Percentiles rank a stretch among this genome's conserved stretches.
Evolutionary conservation across 2,329 filamentous ascomycete genomes (phyloP).

Genomic region (Penicillium paneum): DNA sequence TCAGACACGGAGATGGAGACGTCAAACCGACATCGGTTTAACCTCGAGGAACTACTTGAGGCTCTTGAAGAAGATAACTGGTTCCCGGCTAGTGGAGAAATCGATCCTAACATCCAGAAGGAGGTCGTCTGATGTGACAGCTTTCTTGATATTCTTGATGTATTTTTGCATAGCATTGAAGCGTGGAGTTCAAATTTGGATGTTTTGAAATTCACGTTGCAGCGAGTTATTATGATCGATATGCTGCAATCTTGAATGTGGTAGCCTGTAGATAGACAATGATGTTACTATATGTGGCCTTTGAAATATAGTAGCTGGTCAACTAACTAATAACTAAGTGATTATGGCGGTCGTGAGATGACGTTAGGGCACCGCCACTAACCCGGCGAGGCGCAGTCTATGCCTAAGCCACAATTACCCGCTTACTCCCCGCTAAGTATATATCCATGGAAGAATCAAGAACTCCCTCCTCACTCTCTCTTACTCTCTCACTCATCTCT

Average conservation of each 20-base stretch:
- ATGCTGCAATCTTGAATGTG: background rate
- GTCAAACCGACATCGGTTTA: background rate
- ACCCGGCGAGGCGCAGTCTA: constrained; percentile 6
- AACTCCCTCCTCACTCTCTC: background rate
- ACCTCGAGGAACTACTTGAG: constrained; percentile 14
- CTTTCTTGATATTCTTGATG: background rate
- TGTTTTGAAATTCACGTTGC: background rate
- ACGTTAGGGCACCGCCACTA: constrained; percentile 11
- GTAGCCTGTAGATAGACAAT: background rate
- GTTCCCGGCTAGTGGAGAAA: constrained; percentile 35
- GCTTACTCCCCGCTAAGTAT: constrained; percentile 2
- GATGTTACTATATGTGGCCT: too few species aligned
- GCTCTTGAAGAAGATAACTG: constrained; percentile 37
- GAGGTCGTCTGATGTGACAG: constrained; percentile 9
- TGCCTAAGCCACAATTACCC: constrained; percentile 6
- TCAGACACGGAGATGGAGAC: background rate
- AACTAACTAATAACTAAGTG: too few species aligned
- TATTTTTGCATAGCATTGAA: constrained; percentile 2
- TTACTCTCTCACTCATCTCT: background rate
- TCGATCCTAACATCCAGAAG: constrained; percentile 31
- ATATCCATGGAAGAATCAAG: background rate
- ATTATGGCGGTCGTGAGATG: too few species aligned
- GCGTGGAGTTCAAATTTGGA: background rate
- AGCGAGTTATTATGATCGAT: background rate
- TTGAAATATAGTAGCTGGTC: too few species aligned